Base-by-base conservation (phyloP, 768 basidiomycete genomes). In the Epithele typhae region DNA sequence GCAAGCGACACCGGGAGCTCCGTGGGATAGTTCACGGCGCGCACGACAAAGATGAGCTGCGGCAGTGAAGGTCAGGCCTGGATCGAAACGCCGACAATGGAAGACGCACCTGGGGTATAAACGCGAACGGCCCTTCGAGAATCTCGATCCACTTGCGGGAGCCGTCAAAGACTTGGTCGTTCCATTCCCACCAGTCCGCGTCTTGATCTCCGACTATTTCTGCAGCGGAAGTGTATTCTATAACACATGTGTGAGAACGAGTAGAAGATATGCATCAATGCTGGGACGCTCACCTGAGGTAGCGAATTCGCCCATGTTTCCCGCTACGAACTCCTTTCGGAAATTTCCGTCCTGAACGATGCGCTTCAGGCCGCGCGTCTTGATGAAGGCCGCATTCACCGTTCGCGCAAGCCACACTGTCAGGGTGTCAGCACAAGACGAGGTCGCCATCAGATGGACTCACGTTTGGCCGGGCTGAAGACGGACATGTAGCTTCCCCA, bases 321-420 rank as follows among this genome's bases (percentile, higher is more conserved):
- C 78, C 2, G 85, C 85, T 3, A 87, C 82, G 22, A 90, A 67
- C 60, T 91, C 87, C 54, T 89, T 80, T 19, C 86, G 76, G 55
- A 89, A 82, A 14, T 54, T 43, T n/a, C 68, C 60, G 34, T 78
- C 63, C 49, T 65, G 68, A 4, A 85, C 76, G 14, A 78, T 61
- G 40, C 70, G 69, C 45, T 83, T 80, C 58, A 84, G 64, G 14
- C 87, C 87, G 57, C 82, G 73, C 60, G 79, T 74, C 18, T 70
- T 71, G 36, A 88, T 60, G 47, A 76, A 89, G 49, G 85, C 76
- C 0, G 67, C 38, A 58, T 87, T 67, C 42, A 64, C 78, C 14
- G 80, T 84, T 4, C 82, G 87, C 2, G 87, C 87, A 17, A 81
- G 82, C 82, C 84, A 89, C 2, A 81, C 80, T 49, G 25, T n/a